Percentiles rank a stretch among this genome's conserved stretches.
These are phyloP conservation scores for Bonia amplexicaulis DNA, from an alignment of 176 grass and related monocot species.

Conservation along the genomic window DNA sequence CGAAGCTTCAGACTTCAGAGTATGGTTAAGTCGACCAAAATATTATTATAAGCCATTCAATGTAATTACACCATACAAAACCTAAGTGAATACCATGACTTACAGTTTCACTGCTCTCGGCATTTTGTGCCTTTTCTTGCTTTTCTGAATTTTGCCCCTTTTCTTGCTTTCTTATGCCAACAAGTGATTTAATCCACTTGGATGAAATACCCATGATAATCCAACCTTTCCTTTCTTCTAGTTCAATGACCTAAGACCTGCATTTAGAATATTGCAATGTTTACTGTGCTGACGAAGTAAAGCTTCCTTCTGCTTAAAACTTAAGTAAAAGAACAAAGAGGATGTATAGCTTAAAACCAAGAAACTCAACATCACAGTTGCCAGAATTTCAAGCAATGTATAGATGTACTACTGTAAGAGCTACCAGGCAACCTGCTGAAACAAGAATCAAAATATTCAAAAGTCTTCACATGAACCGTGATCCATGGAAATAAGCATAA, in stretches of 20 bases:
- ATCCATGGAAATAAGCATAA: conserved; percentile 1
- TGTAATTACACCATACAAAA: background rate
- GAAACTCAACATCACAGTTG: background rate
- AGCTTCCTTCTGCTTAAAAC: background rate
- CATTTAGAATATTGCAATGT: conserved; percentile 6
- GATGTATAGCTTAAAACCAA: background rate
- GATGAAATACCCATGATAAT: conserved; percentile 67
- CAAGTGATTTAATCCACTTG: conserved; percentile 90
- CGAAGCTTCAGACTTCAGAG: background rate
- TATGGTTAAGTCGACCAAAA: background rate
- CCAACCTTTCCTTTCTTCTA: conserved; percentile 6
- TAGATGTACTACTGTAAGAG: background rate
- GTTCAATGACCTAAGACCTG: conserved; percentile 25
- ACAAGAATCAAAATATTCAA: background rate
- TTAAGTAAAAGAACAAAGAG: conserved; percentile 1
- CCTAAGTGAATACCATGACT: conserved; percentile 31
- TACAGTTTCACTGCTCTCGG: conserved; percentile 58
- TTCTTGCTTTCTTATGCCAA: conserved; percentile 71
- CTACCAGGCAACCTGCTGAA: conserved; percentile 4
- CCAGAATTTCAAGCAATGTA: conserved; percentile 11
- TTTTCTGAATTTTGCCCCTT: conserved; percentile 49
- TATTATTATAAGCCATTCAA: background rate
- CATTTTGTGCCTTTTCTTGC: conserved; percentile 49
- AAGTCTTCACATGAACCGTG: background rate
- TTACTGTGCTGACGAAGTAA: background rate